Evolutionary conservation across 495 filamentous ascomycete species (phyloP), one percentile per base, ranked within the genome.

Genomic region (Daldinia childiae): DNA sequence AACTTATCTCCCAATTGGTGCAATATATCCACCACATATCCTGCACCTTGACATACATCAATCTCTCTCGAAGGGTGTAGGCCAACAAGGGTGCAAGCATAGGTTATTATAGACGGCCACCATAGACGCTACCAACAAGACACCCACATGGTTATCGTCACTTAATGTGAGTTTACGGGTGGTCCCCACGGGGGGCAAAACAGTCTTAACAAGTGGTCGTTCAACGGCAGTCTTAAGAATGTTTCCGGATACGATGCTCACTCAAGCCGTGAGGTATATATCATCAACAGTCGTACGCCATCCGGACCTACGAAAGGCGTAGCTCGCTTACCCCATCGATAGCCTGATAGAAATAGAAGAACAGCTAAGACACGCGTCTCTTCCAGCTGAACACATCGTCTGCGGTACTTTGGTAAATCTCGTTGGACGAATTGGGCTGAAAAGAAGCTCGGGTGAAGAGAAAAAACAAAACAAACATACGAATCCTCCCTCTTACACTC

Each of bases 151-250:
- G 17, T 14, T 32, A 34, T 39, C 38, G 24, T 30, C 30, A 15
- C 15, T 32, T 32, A 36, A 59, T 51, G 45, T 59, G 57, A 54
- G 50, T 51, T 62, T 62, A 65, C 50, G 61, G 62, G 65, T 48
- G 51, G 50, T 58, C 65, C 61, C 61, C 65, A 73, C 43, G 57
- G 58, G 61, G 27, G 29, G 48, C 43, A 30, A 65, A n/a, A 50
- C 39, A 45, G 41, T 34, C 61, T 62, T 57, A 15, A 6, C 50
- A 34, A 45, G 52, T 41, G 56, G n/a, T 48, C 27, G 30, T 58
- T 32, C 29, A 39, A 17, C 15, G 55, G 21, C 9, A 39, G 43
- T 9, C 56, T 60, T 21, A 32, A 38, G 26, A 27, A 12, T 21
- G 27, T 39, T 51, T 5, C 17, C 21, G 38, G 17, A 11, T 54